Evolutionary conservation across 164 flowering plant species (phyloP).

Genomic region (Echeveria elegans): DNA sequence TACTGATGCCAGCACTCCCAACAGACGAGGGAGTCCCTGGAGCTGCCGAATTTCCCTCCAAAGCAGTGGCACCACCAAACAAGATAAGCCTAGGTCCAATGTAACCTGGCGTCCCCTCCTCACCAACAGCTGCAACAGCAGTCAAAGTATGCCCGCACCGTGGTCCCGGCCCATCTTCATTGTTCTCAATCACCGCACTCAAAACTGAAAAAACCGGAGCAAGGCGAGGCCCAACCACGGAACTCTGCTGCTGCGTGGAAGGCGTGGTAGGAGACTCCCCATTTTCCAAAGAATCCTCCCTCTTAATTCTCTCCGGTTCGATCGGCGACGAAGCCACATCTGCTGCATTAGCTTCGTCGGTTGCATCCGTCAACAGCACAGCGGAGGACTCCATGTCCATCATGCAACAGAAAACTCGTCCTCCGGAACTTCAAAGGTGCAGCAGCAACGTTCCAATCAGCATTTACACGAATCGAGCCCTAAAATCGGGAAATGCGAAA

Average conservation of each 20-base stretch:
- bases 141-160: constrained; percentile 98
- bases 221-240: constrained; percentile 72
- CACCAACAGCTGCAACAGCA: constrained; percentile 91
- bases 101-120: constrained; percentile 79
- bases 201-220: constrained; percentile 87
- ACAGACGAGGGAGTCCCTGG: constrained; percentile 87
- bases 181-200: constrained; percentile 74
- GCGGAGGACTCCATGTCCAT: neutral
- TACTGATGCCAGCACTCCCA: constrained; percentile 95
- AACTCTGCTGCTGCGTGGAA: constrained; percentile 17
- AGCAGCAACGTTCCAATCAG: neutral
- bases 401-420: neutral
- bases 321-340: neutral
- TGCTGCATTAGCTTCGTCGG: neutral
- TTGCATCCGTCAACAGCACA: neutral
- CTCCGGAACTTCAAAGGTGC: neutral
- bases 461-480: too few species aligned
- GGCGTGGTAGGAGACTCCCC: constrained; percentile 19
- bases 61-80: constrained; percentile 97
- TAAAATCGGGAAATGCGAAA: neutral
- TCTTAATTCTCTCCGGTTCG: too few species aligned
- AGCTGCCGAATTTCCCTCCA: constrained; percentile 90
- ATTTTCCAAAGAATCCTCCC: neutral
- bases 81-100: constrained; percentile 86
- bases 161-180: constrained; percentile 96